These are phyloP conservation scores for Cercospora beticola DNA, from an alignment of 2,329 filamentous ascomycete species.

Conservation along the genomic window DNA sequence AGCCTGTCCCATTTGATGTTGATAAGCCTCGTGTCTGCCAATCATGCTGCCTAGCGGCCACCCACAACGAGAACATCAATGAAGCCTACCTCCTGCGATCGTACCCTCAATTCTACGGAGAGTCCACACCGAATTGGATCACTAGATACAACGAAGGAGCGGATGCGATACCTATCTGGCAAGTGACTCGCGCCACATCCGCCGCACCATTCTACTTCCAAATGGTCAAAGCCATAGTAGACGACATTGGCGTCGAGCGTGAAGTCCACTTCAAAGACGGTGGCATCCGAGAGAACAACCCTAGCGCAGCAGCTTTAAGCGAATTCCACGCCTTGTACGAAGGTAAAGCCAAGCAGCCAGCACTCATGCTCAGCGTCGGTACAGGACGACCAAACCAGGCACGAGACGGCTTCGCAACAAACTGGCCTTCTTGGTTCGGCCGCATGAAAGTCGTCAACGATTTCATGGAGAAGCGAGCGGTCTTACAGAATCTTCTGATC, in stretches of 20 bases:
- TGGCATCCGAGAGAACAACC: conserved; percentile 54
- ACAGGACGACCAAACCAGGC: conserved; percentile 47
- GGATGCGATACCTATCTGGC: conserved; percentile 51
- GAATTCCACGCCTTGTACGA: conserved; percentile 50
- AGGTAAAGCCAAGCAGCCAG: conserved; percentile 43
- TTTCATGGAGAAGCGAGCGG: conserved; percentile 50
- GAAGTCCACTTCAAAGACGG: conserved; percentile 50
- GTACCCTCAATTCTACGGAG: conserved; percentile 49
- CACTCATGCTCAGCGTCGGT: conserved; percentile 48
- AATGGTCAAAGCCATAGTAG: conserved; percentile 48
- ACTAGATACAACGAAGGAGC: conserved; percentile 48
- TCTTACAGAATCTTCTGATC: conserved; percentile 52
- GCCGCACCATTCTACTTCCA: conserved; percentile 56
- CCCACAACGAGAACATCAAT: conserved; percentile 48
- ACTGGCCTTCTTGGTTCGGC: conserved; percentile 49
- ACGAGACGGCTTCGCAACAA: conserved; percentile 48
- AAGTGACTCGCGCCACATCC: conserved; percentile 54
- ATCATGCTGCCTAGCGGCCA: conserved; percentile 51
- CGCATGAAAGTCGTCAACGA: conserved; percentile 44
- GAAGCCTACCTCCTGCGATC: conserved; percentile 52
- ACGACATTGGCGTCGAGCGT: conserved; percentile 30
- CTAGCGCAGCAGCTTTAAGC: conserved; percentile 48
- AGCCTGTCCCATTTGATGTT: conserved; percentile 33
- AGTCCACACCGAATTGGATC: conserved; percentile 45
- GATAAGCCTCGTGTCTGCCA: conserved; percentile 38